Evolutionary conservation across 1,284 basidiomycete genomes (phyloP), one percentile per base, ranked within the genome.

Genomic region (Ustilago tritici): DNA sequence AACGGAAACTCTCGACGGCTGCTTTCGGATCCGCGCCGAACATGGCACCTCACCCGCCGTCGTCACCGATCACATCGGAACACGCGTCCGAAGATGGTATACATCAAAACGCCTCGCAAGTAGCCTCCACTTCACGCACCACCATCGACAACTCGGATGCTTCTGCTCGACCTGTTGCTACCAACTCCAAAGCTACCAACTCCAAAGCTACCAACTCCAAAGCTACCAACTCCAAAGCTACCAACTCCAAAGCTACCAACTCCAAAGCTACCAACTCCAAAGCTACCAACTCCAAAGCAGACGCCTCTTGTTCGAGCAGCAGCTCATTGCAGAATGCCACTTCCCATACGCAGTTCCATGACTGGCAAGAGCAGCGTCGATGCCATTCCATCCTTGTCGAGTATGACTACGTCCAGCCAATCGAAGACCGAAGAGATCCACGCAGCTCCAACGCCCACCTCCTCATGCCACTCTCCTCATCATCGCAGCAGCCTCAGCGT

Each of bases 1-100:
- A 78, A 59, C 65, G 76, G 23, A 78, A 78, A 62, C 76, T 78
- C 58, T 78, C 76, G n/a, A 65, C 65, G 8, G 57, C 76, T 9
- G 60, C 71, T n/a, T 75, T 74, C 61, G 64, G 68, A 17, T 71
- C 70, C 0, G 71, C 76, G 38, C 68, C 76, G 32, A 78, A 34
- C 56, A 61, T 74, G 60, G 68, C 41, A 31, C 47, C 75, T 6
- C 63, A 73, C 19, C 40, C 65, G 14, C 64, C 68, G 10, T 75
- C 76, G 32, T 77, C 70, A 17, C 67, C 70, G 11, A 66, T 66
- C 57, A 43, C 70, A 36, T 65, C 64, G 58, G 75, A 70, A 41
- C 63, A 70, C 35, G 59, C 66, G 23, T 38, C 56, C 0, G 75
- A 70, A 28, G 62, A 57, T 23, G 53, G 56, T 43, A 64, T 69